Base-by-base conservation (phyloP, 1,284 basidiomycete genomes). In the Xerocomus minutiporus region DNA sequence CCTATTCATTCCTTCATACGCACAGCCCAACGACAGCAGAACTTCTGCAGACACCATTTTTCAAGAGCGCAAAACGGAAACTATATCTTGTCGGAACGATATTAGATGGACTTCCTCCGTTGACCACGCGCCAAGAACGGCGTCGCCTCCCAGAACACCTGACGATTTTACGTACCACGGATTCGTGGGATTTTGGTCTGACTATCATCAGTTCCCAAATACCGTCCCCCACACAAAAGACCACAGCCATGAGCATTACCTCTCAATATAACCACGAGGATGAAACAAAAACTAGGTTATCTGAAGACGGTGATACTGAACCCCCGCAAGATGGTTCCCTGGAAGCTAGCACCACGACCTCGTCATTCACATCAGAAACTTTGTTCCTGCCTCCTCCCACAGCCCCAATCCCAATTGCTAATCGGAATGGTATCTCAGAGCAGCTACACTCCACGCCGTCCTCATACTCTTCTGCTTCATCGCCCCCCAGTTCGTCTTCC, bases 41-140 rank as follows among this genome's bases (percentile, higher is more conserved):
- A 61, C 75, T 95, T n/a, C 75, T 95, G 2, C 79, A 84, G 55
- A 83, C 80, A n/a, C 75, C 82, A 2, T 92, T 93, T 67, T 93
- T 95, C 75, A 88, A 79, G 63, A 74, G 74, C 34, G 81, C 89
- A 15, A 91, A 88, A 71, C 85, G 83, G 67, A 86, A 84, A 61
- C 77, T 76, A 2, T 86, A 86, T 69, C 78, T 95, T 29, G 83
- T 93, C 36, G 77, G 77, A 50, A 76, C 84, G 6, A 84, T 95
- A 56, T 71, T 95, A n/a, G 71, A 67, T 31, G 82, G 80, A 52
- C 71, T 91, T 25, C 88, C 88, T 0, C 88, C 89, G 23, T 71
- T 91, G 34, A 72, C 79, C 8, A 75, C 77, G 60, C 78, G 88
- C 36, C 86, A 90, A 69, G 87, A 91, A 67, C 80, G 60, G 1